A percentile compares a stretch with the other conserved stretches of the same genome.
Conservation (phyloP, 2,329 filamentous ascomycete species). For the Xylariaceae sp. region DNA sequence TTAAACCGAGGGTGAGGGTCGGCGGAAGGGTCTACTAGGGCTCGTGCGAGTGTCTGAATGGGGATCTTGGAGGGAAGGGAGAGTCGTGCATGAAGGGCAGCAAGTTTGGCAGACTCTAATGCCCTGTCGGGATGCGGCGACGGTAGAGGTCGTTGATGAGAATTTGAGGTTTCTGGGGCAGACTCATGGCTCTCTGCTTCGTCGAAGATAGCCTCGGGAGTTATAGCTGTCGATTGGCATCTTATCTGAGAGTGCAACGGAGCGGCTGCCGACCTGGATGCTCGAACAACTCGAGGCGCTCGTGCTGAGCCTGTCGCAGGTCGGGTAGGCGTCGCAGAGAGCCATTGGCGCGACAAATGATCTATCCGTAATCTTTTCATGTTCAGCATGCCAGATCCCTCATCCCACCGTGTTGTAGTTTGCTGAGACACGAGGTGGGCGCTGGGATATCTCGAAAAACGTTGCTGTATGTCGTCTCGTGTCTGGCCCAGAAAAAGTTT, state of each 20-base stretch:
- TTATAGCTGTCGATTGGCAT: constrained; percentile 31
- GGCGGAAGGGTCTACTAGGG: constrained; percentile 84
- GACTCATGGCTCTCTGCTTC: constrained; percentile 29
- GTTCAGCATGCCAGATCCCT: constrained; percentile 32
- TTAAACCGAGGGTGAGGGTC: constrained; percentile 83
- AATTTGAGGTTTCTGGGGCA: constrained; percentile 26
- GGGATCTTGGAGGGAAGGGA: constrained; percentile 82
- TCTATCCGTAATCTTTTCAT: constrained; percentile 69
- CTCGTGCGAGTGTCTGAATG: constrained; percentile 81
- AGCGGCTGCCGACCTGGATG: constrained; percentile 25
- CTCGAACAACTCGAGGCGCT: constrained; percentile 35
- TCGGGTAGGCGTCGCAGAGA: constrained; percentile 51
- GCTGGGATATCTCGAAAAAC: constrained; percentile 24
- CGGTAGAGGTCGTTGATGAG: constrained; percentile 56
- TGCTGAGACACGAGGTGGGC: constrained; percentile 33
- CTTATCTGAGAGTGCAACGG: constrained; percentile 32
- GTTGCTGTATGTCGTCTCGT: constrained; percentile 34
- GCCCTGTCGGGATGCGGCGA: constrained; percentile 75
- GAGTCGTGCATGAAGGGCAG: constrained; percentile 89
- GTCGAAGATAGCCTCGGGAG: constrained; percentile 35
- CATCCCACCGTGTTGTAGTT: constrained; percentile 31
- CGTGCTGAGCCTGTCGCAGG: constrained; percentile 47
- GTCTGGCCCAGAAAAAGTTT: constrained; percentile 42
- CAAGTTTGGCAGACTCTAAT: constrained; percentile 80
- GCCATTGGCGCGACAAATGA: constrained; percentile 65